Conservation (phyloP, 2,329 filamentous ascomycete species). For the Epicoccum sorghinum region DNA sequence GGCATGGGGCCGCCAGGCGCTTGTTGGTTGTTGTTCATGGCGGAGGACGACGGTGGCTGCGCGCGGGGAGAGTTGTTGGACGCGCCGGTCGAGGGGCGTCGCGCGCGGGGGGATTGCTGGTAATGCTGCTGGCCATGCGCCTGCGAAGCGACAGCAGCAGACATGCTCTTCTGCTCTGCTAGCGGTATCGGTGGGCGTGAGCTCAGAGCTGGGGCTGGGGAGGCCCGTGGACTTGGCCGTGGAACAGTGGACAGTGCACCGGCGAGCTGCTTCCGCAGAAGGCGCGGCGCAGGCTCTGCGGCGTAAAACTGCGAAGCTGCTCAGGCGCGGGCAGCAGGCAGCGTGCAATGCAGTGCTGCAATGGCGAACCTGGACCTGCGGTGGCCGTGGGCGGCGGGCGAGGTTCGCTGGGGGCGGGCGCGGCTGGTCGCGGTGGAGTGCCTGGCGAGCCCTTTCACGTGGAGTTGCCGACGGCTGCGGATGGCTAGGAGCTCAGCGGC, state of each 20-base stretch:
- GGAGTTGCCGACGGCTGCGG: constrained; percentile 2
- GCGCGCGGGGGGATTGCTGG: constrained; percentile 34
- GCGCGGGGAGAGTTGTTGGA: constrained; percentile 51
- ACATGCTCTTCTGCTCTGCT: constrained; percentile 32
- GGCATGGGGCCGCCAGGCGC: constrained; percentile 69
- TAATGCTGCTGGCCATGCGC: constrained; percentile 44
- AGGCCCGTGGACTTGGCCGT: constrained; percentile 10
- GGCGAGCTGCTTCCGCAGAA: background rate
- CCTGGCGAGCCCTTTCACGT: constrained; percentile 22
- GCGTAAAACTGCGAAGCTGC: background rate
- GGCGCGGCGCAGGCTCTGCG: constrained; percentile 8
- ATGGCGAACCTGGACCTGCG: constrained; percentile 4
- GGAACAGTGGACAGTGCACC: background rate
- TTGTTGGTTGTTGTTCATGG: constrained; percentile 56
- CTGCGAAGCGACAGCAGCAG: constrained; percentile 46
- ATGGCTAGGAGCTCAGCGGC: background rate
- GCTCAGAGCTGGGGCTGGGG: background rate
- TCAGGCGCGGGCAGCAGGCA: constrained; percentile 2
- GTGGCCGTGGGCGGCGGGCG: constrained; percentile 9
- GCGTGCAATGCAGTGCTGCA: constrained; percentile 7
- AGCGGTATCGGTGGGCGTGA: constrained; percentile 7
- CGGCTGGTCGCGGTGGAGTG: constrained; percentile 7
- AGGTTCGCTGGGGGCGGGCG: background rate
- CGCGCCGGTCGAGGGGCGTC: constrained; percentile 42
- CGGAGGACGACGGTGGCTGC: constrained; percentile 39